Conservation (phyloP, 257 asterid genomes). For the Gentiana macrophylla region DNA sequence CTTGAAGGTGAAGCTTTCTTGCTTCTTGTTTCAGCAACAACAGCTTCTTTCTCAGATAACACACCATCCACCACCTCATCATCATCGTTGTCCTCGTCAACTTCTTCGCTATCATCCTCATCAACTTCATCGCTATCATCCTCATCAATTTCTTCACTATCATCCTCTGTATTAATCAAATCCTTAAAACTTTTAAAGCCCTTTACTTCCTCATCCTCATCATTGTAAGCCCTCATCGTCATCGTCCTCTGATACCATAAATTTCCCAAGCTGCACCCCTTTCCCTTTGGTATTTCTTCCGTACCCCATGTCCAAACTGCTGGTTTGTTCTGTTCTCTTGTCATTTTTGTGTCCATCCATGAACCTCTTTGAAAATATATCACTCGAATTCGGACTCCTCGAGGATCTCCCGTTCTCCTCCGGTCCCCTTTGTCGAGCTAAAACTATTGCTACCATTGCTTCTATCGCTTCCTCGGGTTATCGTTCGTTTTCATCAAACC, state of each 20-base stretch:
- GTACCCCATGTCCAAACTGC: slow-evolving; percentile 12
- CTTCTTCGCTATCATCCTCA: slow-evolving; percentile 3
- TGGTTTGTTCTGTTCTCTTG: slow-evolving; percentile 22
- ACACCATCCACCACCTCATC: slow-evolving; percentile 18
- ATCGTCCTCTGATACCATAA: slow-evolving; percentile 27
- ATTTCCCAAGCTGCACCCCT: slow-evolving; percentile 24
- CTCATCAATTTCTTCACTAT: slow-evolving; percentile 27
- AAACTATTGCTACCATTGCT: slow-evolving; percentile 6
- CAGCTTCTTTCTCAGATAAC: slow-evolving; percentile 15
- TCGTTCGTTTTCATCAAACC: slow-evolving; percentile 15
- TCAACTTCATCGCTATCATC: slow-evolving; percentile 27
- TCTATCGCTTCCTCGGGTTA: slow-evolving; percentile 16
- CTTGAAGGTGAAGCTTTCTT: slow-evolving; percentile 18
- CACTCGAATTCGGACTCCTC: slow-evolving; percentile 1
- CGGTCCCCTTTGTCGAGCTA: slow-evolving; percentile 18
- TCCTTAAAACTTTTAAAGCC: slow-evolving; percentile 43
- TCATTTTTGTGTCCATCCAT: slow-evolving; percentile 12
- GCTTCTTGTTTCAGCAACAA: slow-evolving; percentile 3
- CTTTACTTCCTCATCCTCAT: slow-evolving; percentile 16
- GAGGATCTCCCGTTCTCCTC: not conserved
- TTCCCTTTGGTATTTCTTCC: slow-evolving; percentile 19
- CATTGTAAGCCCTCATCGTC: slow-evolving; percentile 17
- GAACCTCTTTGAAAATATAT: slow-evolving; percentile 13
- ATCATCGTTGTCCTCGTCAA: slow-evolving; percentile 1
- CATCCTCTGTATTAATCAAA: slow-evolving; percentile 57